Evolutionary conservation across 257 asterid species (phyloP).

Genomic region (Solanum acaule): DNA sequence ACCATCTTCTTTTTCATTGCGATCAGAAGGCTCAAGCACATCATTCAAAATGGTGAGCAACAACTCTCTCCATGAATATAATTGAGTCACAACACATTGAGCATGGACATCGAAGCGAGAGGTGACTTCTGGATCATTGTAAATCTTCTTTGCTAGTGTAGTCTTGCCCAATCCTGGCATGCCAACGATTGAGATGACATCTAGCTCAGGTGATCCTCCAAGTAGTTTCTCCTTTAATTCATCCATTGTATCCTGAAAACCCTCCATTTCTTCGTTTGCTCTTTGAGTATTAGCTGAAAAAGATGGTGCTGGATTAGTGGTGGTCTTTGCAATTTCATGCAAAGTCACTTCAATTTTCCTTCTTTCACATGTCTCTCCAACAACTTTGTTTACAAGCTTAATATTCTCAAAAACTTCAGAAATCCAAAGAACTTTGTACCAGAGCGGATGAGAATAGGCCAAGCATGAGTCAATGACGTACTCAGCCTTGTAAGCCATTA

Average conservation of each 20-base stretch:
- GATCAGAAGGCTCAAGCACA: background rate
- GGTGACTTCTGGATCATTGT: background rate
- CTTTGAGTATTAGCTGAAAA: background rate
- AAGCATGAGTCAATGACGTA: background rate
- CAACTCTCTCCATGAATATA: background rate
- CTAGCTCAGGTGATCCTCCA: background rate
- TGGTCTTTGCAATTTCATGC: background rate
- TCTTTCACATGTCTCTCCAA: background rate
- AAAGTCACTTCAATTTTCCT: background rate
- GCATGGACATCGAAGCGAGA: background rate
- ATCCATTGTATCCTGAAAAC: background rate
- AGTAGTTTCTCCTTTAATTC: background rate
- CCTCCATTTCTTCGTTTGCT: background rate
- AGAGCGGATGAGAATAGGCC: background rate
- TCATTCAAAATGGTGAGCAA: background rate
- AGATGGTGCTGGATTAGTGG: background rate
- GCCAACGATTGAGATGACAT: background rate
- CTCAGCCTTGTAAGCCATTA: background rate
- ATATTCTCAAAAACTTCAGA: background rate
- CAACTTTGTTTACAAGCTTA: background rate
- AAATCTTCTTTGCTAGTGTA: background rate
- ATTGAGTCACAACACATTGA: background rate
- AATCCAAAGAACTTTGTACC: background rate
- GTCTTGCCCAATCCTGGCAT: slow-evolving; percentile 1
- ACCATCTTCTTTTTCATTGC: background rate